A percentile compares a stretch with the other conserved stretches of the same genome.
Conservation (phyloP, 345 rosid genomes). For the Ceriops tagal region DNA sequence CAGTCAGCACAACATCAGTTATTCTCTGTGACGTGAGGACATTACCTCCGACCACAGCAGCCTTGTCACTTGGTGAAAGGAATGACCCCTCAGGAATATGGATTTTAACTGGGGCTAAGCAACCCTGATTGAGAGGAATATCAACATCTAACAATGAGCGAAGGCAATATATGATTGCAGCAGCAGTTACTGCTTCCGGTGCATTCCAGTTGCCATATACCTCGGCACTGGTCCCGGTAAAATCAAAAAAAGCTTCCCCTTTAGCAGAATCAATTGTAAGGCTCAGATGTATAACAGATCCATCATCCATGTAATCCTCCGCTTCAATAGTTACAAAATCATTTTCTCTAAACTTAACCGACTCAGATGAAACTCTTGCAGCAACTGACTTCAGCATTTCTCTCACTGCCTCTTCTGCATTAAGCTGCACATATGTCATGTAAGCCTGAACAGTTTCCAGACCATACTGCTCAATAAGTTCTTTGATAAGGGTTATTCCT, state of each 20-base stretch:
- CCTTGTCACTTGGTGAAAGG: conserved; percentile 88
- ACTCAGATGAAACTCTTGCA: conserved; percentile 41
- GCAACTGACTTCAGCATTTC: conserved; percentile 94
- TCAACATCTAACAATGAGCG: conserved; percentile 84
- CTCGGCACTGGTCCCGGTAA: conserved; percentile 85
- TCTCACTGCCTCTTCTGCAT: conserved; percentile 92
- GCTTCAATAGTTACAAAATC: conserved; percentile 56
- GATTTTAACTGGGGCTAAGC: conserved; percentile 82
- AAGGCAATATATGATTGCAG: conserved; percentile 93
- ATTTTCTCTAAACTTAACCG: conserved; percentile 23
- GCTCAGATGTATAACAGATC: conserved; percentile 70
- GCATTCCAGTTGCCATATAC: conserved; percentile 98
- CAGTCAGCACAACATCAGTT: conserved; percentile 80
- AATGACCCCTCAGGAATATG: conserved; percentile 73
- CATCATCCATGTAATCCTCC: conserved; percentile 96
- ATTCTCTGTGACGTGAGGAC: conserved; percentile 90
- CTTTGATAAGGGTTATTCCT: conserved; percentile 80
- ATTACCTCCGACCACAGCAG: conserved; percentile 98
- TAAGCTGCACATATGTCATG: conserved; percentile 84
- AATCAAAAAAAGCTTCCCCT: conserved; percentile 90
- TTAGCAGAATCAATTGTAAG: conserved; percentile 59
- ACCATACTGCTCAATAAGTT: conserved; percentile 82
- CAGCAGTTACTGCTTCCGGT: conserved; percentile 92
- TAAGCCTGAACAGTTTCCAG: conserved; percentile 84
- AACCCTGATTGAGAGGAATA: conserved; percentile 95